These are phyloP conservation scores for Teratosphaeria epicoccoides DNA, from an alignment of 2,329 filamentous ascomycete genomes.

Conservation along the genomic window DNA sequence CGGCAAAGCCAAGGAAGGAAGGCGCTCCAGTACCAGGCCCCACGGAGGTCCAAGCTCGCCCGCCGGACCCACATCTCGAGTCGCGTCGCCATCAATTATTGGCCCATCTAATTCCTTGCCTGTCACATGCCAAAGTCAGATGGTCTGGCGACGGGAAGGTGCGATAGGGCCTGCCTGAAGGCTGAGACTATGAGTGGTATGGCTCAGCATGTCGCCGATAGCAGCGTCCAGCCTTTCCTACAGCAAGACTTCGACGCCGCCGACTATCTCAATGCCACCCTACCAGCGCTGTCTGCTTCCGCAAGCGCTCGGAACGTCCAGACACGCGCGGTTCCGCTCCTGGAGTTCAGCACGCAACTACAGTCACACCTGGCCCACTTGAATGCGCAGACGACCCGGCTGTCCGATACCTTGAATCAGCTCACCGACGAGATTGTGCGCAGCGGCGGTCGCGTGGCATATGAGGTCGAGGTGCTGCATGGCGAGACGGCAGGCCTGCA, in stretches of 20 bases:
- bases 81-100: neutral
- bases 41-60: neutral
- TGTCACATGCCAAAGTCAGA: neutral
- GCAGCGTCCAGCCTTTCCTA: constrained; percentile 64
- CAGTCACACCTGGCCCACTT: constrained; percentile 79
- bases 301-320: constrained; percentile 26
- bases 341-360: constrained; percentile 69
- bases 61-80: neutral
- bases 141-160: too few species aligned
- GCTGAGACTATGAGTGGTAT: neutral
- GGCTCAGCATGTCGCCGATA: constrained; percentile 54
- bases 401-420: constrained; percentile 72
- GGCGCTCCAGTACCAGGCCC: neutral
- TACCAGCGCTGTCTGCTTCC: constrained; percentile 55
- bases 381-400: constrained; percentile 73
- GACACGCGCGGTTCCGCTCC: constrained; percentile 45
- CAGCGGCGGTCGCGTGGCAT: constrained; percentile 76
- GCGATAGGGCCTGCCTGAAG: too few species aligned
- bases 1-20: neutral
- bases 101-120: neutral
- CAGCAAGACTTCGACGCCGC: constrained; percentile 69
- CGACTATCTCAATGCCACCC: constrained; percentile 69
- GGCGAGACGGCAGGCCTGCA: constrained; percentile 74
- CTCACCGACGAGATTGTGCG: constrained; percentile 91
- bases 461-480: constrained; percentile 87